Percentiles rank a stretch among this genome's conserved stretches.
phyloP scores from a whole-genome alignment of 495 filamentous ascomycete species.

The Hypoxylon intermedium region DNA sequence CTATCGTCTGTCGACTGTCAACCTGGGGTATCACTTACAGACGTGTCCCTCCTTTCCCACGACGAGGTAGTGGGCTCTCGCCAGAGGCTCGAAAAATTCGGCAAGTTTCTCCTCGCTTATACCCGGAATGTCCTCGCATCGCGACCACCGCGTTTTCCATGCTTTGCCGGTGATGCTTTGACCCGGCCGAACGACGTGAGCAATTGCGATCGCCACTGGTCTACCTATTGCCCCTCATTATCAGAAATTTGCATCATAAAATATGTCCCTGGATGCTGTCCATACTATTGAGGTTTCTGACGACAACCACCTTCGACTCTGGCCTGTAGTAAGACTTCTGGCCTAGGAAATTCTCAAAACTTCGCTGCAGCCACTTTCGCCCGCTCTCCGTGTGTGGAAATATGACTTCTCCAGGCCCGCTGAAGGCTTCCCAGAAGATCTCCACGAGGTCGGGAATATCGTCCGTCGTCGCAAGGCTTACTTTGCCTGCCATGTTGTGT shows the following conservation, averaged over 20 bases:
- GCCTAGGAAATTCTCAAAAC: constrained; percentile 41
- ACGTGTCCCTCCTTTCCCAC: constrained; percentile 39
- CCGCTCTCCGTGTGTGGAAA: constrained; percentile 40
- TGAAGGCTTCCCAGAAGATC: constrained; percentile 44
- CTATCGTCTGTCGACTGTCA: no score
- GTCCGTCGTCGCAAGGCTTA: constrained; percentile 41
- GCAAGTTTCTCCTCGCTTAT: constrained; percentile 33
- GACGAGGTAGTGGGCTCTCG: constrained; percentile 32
- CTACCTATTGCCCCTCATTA: constrained; percentile 13
- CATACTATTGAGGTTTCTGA: constrained; percentile 38
- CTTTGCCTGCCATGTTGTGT: constrained; percentile 45
- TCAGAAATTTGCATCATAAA: background rate
- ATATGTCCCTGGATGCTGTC: background rate
- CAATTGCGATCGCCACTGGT: constrained; percentile 33
- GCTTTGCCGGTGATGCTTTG: constrained; percentile 34
- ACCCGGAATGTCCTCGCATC: constrained; percentile 36
- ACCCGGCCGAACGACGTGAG: constrained; percentile 33
- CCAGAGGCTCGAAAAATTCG: constrained; percentile 38
- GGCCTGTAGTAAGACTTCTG: constrained; percentile 39
- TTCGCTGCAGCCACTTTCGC: constrained; percentile 40
- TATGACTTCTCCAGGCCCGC: constrained; percentile 34
- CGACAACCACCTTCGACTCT: constrained; percentile 34
- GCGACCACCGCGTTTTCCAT: constrained; percentile 38
- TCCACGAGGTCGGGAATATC: constrained; percentile 40
- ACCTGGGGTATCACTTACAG: constrained; percentile 23